phyloP scores from a whole-genome alignment of 352 stramenopile species.

The Globisporangium abappressorium region DNA sequence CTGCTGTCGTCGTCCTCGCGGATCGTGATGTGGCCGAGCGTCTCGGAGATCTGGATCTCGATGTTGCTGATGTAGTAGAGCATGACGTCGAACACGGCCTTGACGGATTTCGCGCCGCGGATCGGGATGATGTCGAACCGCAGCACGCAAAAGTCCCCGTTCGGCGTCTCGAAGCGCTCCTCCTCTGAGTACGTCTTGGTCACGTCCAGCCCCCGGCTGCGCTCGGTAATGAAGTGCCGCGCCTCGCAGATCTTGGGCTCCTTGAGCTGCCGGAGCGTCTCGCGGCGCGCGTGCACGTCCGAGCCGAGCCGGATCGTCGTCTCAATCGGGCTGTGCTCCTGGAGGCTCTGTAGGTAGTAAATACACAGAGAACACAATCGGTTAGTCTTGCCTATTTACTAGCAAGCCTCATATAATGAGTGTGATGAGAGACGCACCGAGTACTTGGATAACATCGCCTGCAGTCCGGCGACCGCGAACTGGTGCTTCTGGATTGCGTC shows the following conservation, averaged over 20 bases:
- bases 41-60: slow-evolving; percentile 58
- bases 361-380: background rate
- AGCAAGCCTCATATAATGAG: background rate
- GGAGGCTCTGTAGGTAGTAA: slow-evolving; percentile 24
- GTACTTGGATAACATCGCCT: slow-evolving; percentile 20
- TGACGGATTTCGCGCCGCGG: slow-evolving; percentile 26
- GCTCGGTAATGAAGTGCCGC: slow-evolving; percentile 36
- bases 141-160: slow-evolving; percentile 42
- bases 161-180: slow-evolving; percentile 37
- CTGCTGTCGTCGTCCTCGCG: slow-evolving; percentile 50
- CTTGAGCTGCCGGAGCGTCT: slow-evolving; percentile 33
- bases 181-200: slow-evolving; percentile 36
- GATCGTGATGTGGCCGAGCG: slow-evolving; percentile 49
- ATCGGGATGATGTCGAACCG: slow-evolving; percentile 52
- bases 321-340: slow-evolving; percentile 33
- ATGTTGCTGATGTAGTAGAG: slow-evolving; percentile 47
- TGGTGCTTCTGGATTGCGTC: slow-evolving; percentile 16
- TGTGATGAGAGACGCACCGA: slow-evolving; percentile 4
- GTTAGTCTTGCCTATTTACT: too few species aligned
- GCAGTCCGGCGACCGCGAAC: slow-evolving; percentile 12
- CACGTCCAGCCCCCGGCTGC: slow-evolving; percentile 34
- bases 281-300: slow-evolving; percentile 26
- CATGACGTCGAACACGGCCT: slow-evolving; percentile 46
- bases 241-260: slow-evolving; percentile 22
- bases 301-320: slow-evolving; percentile 43